phyloP scores from a whole-genome alignment of 169 alveolate species.

The Plasmodium sp. region DNA sequence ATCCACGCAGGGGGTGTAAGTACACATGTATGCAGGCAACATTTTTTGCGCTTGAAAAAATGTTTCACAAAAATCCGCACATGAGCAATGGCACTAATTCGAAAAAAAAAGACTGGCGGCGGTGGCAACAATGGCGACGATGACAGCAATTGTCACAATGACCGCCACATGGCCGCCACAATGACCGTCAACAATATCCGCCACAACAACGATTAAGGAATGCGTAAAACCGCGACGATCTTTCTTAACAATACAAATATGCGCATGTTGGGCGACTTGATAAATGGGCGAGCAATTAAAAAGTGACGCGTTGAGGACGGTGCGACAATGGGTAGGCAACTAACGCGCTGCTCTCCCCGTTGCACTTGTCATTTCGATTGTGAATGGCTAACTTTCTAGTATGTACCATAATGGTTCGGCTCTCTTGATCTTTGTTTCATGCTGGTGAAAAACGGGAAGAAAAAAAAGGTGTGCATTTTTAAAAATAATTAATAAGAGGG shows the following conservation, averaged over 20 bases:
- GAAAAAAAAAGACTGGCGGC: not conserved
- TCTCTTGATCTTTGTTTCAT: slow-evolving; percentile 41
- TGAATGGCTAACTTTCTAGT: not conserved
- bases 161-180: too few relatives aligned
- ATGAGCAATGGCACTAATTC: not conserved
- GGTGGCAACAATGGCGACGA: not conserved
- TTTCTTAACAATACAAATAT: not conserved
- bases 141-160: not conserved
- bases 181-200: not conserved
- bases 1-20: not conserved
- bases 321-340: not conserved
- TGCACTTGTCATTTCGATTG: not conserved
- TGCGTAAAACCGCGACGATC: not conserved
- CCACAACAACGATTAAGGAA: not conserved
- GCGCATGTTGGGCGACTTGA: not conserved
- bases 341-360: not conserved
- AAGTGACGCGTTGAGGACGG: not conserved
- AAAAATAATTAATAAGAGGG: not conserved
- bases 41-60: not conserved
- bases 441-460: slow-evolving; percentile 20
- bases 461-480: not conserved
- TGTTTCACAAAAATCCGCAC: not conserved
- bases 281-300: not conserved
- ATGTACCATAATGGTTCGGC: slow-evolving; percentile 52
- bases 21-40: not conserved